Conservation (phyloP, 352 stramenopile genomes). For the Phytopythium ostracodes region DNA sequence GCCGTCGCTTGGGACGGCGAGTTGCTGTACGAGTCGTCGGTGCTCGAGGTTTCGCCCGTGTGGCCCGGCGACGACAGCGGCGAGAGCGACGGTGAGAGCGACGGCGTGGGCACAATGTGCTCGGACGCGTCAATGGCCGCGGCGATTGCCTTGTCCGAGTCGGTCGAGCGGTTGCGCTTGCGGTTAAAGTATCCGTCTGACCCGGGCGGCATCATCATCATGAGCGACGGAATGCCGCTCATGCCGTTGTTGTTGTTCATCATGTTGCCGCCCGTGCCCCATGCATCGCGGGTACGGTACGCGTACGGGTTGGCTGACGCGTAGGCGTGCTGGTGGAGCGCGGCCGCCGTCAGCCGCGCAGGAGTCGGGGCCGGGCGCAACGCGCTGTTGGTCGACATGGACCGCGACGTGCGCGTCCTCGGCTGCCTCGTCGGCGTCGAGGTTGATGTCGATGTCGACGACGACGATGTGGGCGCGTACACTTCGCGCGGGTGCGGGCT, state of each 20-base stretch:
- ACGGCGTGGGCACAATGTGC: slow-evolving; percentile 39
- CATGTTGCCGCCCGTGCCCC: slow-evolving; percentile 24
- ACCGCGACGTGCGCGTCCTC: slow-evolving; percentile 6
- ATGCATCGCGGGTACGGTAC: slow-evolving; percentile 37
- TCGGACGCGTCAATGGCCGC: slow-evolving; percentile 50
- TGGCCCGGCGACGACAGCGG: slow-evolving; percentile 9
- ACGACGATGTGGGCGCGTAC: slow-evolving; percentile 21
- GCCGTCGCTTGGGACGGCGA: neutral
- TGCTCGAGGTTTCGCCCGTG: slow-evolving; percentile 5
- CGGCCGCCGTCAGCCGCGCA: slow-evolving; percentile 23
- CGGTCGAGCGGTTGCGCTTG: slow-evolving; percentile 68
- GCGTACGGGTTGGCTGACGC: slow-evolving; percentile 35
- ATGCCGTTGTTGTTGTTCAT: neutral
- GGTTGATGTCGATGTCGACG: slow-evolving; percentile 9
- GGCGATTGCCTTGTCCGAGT: slow-evolving; percentile 55
- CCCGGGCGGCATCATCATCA: slow-evolving; percentile 26
- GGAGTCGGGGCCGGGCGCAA: slow-evolving; percentile 13
- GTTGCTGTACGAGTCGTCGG: slow-evolving; percentile 8
- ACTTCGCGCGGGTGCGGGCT: slow-evolving; percentile 27
- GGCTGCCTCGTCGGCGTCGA: slow-evolving; percentile 12
- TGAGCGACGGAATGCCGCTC: slow-evolving; percentile 25
- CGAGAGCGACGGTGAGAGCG: slow-evolving; percentile 13
- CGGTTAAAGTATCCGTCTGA: slow-evolving; percentile 49
- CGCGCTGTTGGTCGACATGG: slow-evolving; percentile 12
- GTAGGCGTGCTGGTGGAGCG: slow-evolving; percentile 49